These are phyloP conservation scores for Phanerochaete sordida DNA, from an alignment of 768 basidiomycete species.

Conservation along the genomic window DNA sequence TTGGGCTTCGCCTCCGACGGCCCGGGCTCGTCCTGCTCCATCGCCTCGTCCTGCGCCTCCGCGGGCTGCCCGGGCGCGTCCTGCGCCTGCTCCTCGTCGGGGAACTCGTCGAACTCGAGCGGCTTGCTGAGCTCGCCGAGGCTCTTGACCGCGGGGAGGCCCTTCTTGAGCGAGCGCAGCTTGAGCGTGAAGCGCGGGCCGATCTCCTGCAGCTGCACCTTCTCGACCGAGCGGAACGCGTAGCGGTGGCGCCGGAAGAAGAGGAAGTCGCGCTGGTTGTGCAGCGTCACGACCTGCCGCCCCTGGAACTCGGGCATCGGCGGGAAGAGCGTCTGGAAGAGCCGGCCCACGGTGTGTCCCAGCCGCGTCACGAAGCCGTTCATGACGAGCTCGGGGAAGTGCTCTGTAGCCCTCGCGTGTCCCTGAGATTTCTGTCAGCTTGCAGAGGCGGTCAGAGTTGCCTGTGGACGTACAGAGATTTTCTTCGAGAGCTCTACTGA, in stretches of 20 bases:
- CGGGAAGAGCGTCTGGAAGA: conserved; percentile 97
- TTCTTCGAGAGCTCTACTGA: conserved; percentile 83
- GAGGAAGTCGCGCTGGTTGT: conserved; percentile 96
- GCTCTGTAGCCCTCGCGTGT: conserved; percentile 88
- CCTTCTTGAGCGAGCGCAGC: conserved; percentile 83
- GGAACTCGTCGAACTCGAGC: conserved; percentile 46
- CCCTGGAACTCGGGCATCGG: conserved; percentile 94
- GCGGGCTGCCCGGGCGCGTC: conserved; percentile 17
- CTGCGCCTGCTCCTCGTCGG: conserved; percentile 28
- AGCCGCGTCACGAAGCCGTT: conserved; percentile 93
- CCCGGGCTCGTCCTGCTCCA: conserved; percentile 28
- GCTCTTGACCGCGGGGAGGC: conserved; percentile 76
- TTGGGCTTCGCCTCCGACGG: conserved; percentile 17
- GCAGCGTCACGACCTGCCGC: conserved; percentile 93
- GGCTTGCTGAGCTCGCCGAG: conserved; percentile 60
- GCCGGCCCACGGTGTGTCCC: conserved; percentile 88
- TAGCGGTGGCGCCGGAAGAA: conserved; percentile 96
- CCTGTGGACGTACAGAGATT: conserved; percentile 64
- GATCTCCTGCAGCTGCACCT: conserved; percentile 93
- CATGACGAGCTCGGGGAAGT: conserved; percentile 91
- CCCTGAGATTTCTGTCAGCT: conserved; percentile 44
- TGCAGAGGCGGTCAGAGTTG: neutral
- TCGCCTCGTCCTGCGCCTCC: conserved; percentile 22
- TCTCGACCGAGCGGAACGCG: conserved; percentile 88
- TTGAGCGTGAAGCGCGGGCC: conserved; percentile 97